Evolutionary conservation across 176 grass and related monocot genomes (phyloP), one percentile per base, ranked within the genome.

Genomic region (Canna indica): DNA sequence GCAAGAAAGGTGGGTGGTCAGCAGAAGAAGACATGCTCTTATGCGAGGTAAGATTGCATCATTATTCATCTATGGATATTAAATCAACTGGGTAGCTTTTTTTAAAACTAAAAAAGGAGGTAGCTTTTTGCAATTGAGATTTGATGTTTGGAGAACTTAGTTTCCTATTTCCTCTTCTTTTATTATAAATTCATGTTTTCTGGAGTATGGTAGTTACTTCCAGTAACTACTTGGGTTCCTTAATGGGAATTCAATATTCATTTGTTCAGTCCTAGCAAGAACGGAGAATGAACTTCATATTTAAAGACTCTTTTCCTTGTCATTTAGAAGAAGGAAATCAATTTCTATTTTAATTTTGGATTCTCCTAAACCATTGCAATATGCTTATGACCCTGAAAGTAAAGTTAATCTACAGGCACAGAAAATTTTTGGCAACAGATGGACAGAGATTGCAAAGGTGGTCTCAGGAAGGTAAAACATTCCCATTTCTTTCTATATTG

Each of bases 371-470:
- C 13, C 24, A 15, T 69, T 17, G 0, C 5, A 15, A 31, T 29
- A 59, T 73, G 32, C 6, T 60, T 26, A 27, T 73, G 5, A 73
- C 35, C 22, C 34, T 42, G 15, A 33, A 44, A 64, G 47, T 78
- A 25, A 68, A 73, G 61, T 62, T 88, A 8, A 65, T 72, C 44
- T 82, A 54, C 81, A 93, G 95, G 90, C 90, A 70, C 95, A 99
- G 77, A 99, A 90, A 76, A 67, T 88, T 82, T 78, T 93, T 42
- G 94, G 94, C 44, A 99, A 99, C 72, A 90, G 73, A 81, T 93
- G 86, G 94, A 99, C 94, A 78, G 94, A 99, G 76, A 99, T 99
- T 64, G 90, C 89, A n/a, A 99, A 99, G 59, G 86, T 99, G 56
- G 89, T 99, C 14, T 83, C 94, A 10, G 89, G 94, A 75, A 99